A percentile compares a stretch with the other conserved stretches of the same genome.
Evolutionary conservation across 371 early-diverging fungal genomes (phyloP).

Genomic region (Rhizopus delemar): DNA sequence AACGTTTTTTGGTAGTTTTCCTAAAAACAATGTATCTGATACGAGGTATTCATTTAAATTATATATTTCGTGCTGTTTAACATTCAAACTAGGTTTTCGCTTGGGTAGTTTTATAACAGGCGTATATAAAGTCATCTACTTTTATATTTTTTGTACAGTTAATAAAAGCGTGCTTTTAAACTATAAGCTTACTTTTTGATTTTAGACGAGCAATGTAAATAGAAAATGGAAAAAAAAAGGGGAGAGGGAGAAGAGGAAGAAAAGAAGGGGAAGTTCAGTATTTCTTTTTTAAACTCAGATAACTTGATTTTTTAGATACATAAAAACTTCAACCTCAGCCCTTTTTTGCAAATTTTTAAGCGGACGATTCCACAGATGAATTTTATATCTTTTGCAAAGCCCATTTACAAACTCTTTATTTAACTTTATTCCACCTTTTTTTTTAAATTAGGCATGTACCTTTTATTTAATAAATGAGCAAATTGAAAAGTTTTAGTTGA

Average conservation of each 20-base stretch:
- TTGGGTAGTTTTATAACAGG: conserved; percentile 45
- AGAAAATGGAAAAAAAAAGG: conserved; percentile 14
- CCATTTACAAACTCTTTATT: too few species aligned
- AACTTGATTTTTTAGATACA: too few species aligned
- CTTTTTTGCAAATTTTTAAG: too few species aligned
- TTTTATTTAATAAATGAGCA: too few species aligned
- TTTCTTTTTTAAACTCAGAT: too few species aligned
- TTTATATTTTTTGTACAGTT: neutral
- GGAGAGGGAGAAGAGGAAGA: neutral
- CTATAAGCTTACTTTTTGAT: neutral
- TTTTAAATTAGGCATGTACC: too few species aligned
- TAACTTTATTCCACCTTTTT: too few species aligned
- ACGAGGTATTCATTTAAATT: conserved; percentile 38
- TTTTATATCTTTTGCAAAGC: too few species aligned
- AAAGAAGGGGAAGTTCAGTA: neutral
- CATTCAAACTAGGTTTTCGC: conserved; percentile 37
- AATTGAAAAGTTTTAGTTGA: too few species aligned
- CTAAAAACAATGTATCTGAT: conserved; percentile 43
- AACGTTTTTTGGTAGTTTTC: conserved; percentile 30
- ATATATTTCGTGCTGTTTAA: conserved; percentile 6
- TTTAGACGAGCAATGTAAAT: neutral
- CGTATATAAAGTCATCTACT: conserved; percentile 36
- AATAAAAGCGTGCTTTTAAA: neutral
- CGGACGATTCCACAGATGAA: too few species aligned
- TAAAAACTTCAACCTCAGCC: too few species aligned